These are phyloP conservation scores for Erythrophleum fordii DNA, from an alignment of 306 rosid genomes.

Conservation along the genomic window DNA sequence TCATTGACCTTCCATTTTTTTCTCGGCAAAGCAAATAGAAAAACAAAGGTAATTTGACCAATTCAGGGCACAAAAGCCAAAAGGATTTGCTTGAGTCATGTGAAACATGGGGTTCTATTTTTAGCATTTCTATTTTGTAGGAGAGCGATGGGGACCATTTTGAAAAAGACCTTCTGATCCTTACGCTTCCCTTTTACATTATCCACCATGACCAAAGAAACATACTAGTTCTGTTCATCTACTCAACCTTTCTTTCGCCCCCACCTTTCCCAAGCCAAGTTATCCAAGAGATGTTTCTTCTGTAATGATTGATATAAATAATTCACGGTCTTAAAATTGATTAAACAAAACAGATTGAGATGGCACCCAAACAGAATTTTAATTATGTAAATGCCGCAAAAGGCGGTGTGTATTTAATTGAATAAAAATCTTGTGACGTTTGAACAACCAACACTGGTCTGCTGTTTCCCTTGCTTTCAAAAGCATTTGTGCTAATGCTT, in stretches of 20 bases:
- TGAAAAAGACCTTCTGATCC: conserved; percentile 31
- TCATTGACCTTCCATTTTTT: background rate
- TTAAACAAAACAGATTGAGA: conserved; percentile 26
- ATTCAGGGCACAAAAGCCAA: background rate
- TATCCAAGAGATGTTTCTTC: background rate
- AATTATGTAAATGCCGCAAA: conserved; percentile 4
- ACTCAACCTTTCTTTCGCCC: conserved; percentile 26
- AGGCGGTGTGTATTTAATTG: conserved; percentile 30
- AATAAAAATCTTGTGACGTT: background rate
- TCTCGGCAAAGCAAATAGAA: conserved; percentile 13
- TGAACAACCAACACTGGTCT: background rate
- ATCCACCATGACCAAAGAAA: conserved; percentile 26
- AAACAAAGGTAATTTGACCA: conserved; percentile 14
- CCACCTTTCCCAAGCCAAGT: background rate
- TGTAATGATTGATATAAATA: conserved; percentile 18
- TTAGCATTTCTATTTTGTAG: conserved; percentile 7
- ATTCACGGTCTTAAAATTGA: conserved; percentile 2
- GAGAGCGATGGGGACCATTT: conserved; percentile 7
- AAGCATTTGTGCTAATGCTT: background rate
- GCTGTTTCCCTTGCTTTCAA: conserved; percentile 7
- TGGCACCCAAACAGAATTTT: conserved; percentile 10
- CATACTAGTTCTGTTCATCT: conserved; percentile 21
- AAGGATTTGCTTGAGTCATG: conserved; percentile 16
- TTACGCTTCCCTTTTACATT: background rate
- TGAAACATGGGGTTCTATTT: conserved; percentile 21